Evolutionary conservation across 768 basidiomycete genomes (phyloP), one percentile per base, ranked within the genome.

Genomic region (Mrakia hoshinonis): DNA sequence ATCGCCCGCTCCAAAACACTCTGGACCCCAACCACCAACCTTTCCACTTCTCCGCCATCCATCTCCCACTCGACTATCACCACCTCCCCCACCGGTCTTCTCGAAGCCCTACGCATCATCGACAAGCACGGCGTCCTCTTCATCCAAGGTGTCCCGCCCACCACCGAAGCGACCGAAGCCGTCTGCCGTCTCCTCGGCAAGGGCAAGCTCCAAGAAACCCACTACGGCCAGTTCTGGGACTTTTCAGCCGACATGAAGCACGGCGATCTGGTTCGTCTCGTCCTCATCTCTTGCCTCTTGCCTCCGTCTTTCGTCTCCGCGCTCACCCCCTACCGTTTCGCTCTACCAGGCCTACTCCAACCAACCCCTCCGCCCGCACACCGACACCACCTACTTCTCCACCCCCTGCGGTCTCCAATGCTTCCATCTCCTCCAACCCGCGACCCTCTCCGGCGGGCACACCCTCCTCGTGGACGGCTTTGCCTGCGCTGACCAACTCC

Each of bases 391-490:
- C 12, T 89, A 89, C 74, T 83, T 91, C 84, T 89, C 89, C 31
- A 91, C 97, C 78, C 94, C 95, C 4, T 89, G 89, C 69, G 94
- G 95, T n/a, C 82, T 98, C 15, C 96, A 99, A 76, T 82, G 96
- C 58, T 97, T 98, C 82, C 96, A 99, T 79, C 84, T 97, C 54
- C 86, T 97, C 47, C 90, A 89, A 0, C 81, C 81, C 65, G 24
- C 76, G 78, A 0, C 47, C 63, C 86, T 87, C 2, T 48, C 85
- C 86, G 95, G 95, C 1, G 95, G 95, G 20, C 83, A 87, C 3
- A 91, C 91, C 4, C 84, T 97, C n/a, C 87, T 98, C 52, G 92
- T 97, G 18, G 95, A 99, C 77, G 94, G 92, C 31, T 96, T 96
- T 83, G 89, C 94, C 77, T 89, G 87, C 67, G 94, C 95, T 1